Base-by-base conservation (phyloP, 1,284 basidiomycete genomes). In the Paramarasmius palmivorus region DNA sequence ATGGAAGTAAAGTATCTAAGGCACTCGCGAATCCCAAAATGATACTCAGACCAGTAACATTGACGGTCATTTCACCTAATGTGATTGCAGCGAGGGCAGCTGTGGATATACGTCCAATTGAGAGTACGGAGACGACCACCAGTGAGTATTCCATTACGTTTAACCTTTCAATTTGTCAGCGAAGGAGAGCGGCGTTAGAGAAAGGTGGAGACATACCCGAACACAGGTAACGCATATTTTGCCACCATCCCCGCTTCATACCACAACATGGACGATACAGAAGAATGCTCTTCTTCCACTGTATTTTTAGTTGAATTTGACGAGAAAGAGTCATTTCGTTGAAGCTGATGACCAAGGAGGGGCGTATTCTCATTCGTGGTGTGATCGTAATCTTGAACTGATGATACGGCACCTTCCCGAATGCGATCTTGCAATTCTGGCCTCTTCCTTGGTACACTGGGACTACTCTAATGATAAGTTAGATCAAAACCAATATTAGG, bases 1-100 rank as follows among this genome's bases (percentile, higher is more conserved):
- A 57, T 22, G 58, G 58, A 25, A 59, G 46, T 8, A 59, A 36
- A 6, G 58, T 59, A 40, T 59, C 58, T 29, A 59, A 40, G 3
- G 58, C 58, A 37, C 56, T 57, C n/a, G 56, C 54, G n/a, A 59
- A 51, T 4, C 58, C 58, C 36, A 50, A 42, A 3, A 57, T 53
- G 10, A 59, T 52, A 45, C 53, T 55, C 12, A 57, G 41, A 14
- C 58, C 58, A 9, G 56, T 57, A 4, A 57, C 53, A 40, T 57
- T 57, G 0, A 55, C 56, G 35, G 53, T 49, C 56, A 57, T 57
- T 44, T 54, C 52, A n/a, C 56, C 56, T 20, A 57, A 48, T 10
- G 56, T 57, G 8, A 57, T 52, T 5, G 53, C 56, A 34, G 56
- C 56, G 15, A 57, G 50, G 7, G 56, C 56, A 15, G 49, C 36